Evolutionary conservation across 139 green algal genomes (phyloP).

Genomic region (Haematococcus sp.): DNA sequence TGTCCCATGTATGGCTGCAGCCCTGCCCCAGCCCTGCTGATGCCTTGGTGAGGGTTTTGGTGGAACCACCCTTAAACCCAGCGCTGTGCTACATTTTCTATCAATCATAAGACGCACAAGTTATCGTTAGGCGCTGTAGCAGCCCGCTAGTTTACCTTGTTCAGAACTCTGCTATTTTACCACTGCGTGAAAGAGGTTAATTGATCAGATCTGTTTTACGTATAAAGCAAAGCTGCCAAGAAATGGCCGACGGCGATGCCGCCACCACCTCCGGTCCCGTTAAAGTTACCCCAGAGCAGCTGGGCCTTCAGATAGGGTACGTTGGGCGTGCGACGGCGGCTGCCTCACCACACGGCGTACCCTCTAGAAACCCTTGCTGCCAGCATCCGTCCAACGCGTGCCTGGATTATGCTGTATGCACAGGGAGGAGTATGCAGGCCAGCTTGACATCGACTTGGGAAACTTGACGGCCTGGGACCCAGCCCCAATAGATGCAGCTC

Average conservation of each 20-base stretch:
- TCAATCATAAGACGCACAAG: too few relatives aligned
- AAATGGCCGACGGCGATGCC: not conserved
- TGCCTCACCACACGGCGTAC: too few relatives aligned
- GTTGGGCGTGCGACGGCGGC: not conserved
- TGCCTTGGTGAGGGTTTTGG: not conserved
- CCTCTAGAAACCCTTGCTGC: too few relatives aligned
- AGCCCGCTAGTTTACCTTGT: too few relatives aligned
- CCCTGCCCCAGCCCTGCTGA: not conserved
- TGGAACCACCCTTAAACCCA: too few relatives aligned
- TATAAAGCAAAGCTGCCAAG: too few relatives aligned
- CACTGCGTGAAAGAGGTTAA: too few relatives aligned
- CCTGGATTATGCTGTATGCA: not conserved
- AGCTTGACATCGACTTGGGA: constrained; percentile 84
- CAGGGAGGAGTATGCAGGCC: constrained; percentile 63
- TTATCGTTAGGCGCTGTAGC: too few relatives aligned
- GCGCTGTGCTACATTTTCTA: too few relatives aligned
- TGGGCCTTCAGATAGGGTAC: constrained; percentile 58
- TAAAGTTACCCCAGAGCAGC: constrained; percentile 69
- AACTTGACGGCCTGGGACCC: constrained; percentile 80
- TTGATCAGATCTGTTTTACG: too few relatives aligned
- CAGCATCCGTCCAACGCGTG: not conserved
- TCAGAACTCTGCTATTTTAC: too few relatives aligned
- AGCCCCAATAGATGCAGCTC: constrained; percentile 45
- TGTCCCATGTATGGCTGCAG: too few relatives aligned
- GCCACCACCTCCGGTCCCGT: constrained; percentile 20